Evolutionary conservation across 495 filamentous ascomycete genomes (phyloP).

Genomic region (Oidiodendron maius): DNA sequence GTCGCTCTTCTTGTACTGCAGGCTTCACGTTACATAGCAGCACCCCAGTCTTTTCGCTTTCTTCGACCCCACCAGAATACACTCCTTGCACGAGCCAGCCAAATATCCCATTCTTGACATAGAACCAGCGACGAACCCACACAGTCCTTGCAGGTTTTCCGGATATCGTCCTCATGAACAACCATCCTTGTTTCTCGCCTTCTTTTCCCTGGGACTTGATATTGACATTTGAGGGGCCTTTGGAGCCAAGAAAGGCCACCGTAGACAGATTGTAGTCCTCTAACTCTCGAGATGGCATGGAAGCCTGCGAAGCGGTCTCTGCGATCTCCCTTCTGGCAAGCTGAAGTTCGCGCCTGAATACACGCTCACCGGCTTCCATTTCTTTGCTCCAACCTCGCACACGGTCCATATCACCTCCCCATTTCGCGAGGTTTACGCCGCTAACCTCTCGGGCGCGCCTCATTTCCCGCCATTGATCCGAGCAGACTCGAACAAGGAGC

Average conservation of each 20-base stretch:
- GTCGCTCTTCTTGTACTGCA: slow-evolving; percentile 84
- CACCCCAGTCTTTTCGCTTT: slow-evolving; percentile 94
- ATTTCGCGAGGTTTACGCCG: slow-evolving; percentile 51
- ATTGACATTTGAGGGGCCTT: slow-evolving; percentile 54
- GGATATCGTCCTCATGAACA: slow-evolving; percentile 73
- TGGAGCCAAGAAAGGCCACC: slow-evolving; percentile 74
- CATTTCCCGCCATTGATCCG: slow-evolving; percentile 84
- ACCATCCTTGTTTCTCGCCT: slow-evolving; percentile 79
- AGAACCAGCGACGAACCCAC: slow-evolving; percentile 93
- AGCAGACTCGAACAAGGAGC: slow-evolving; percentile 75
- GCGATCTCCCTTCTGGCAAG: slow-evolving; percentile 77
- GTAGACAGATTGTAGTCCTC: slow-evolving; percentile 89
- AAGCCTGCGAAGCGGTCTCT: slow-evolving; percentile 62
- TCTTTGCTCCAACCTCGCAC: slow-evolving; percentile 87
- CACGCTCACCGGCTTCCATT: slow-evolving; percentile 77
- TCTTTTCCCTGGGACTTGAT: slow-evolving; percentile 28
- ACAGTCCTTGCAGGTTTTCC: slow-evolving; percentile 82
- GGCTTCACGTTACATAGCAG: slow-evolving; percentile 87
- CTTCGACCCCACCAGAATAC: slow-evolving; percentile 81
- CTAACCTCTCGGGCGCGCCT: slow-evolving; percentile 56
- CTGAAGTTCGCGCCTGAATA: slow-evolving; percentile 74
- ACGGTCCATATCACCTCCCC: slow-evolving; percentile 75
- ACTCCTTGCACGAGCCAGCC: slow-evolving; percentile 88
- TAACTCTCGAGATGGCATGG: slow-evolving; percentile 79
- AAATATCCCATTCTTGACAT: slow-evolving; percentile 90